Conservation (phyloP, 164 flowering plant species). For the Saururus chinensis region DNA sequence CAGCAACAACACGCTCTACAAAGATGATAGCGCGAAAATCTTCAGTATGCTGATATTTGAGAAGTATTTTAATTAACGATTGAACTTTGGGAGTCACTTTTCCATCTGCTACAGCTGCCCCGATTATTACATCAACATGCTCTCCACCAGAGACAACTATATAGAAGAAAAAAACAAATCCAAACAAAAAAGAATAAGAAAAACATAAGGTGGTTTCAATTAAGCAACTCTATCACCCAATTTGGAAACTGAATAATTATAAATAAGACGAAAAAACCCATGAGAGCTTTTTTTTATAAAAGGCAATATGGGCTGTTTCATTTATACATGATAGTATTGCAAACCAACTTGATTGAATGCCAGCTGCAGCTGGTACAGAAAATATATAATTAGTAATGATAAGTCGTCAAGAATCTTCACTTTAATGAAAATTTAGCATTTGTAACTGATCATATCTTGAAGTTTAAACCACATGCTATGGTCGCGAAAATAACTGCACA, state of each 20-base stretch:
- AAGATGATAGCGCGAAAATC: conserved; percentile 98
- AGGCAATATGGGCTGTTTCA: too few relatives aligned
- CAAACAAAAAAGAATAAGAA: neutral
- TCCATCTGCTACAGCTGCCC: conserved; percentile 99
- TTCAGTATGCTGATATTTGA: conserved; percentile 78
- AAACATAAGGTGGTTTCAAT: conserved; percentile 1
- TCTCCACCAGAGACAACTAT: conserved; percentile 97
- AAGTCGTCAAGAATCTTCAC: too few relatives aligned
- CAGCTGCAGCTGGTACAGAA: too few relatives aligned
- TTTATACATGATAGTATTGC: too few relatives aligned
- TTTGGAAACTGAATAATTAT: neutral
- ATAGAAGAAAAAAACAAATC: neutral
- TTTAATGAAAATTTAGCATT: too few relatives aligned
- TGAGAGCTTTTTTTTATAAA: neutral
- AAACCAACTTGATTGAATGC: too few relatives aligned
- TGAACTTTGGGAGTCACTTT: conserved; percentile 98
- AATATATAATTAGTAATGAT: too few relatives aligned
- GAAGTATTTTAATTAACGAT: conserved; percentile 79
- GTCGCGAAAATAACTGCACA: too few relatives aligned
- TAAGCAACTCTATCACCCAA: neutral
- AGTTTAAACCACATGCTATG: too few relatives aligned
- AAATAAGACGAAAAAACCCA: too few relatives aligned
- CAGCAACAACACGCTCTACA: conserved; percentile 97
- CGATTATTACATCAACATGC: conserved; percentile 90
- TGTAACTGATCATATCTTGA: too few relatives aligned